phyloP scores from a whole-genome alignment of 805 yeast species.

The Wilhelminamyces savonicus region DNA sequence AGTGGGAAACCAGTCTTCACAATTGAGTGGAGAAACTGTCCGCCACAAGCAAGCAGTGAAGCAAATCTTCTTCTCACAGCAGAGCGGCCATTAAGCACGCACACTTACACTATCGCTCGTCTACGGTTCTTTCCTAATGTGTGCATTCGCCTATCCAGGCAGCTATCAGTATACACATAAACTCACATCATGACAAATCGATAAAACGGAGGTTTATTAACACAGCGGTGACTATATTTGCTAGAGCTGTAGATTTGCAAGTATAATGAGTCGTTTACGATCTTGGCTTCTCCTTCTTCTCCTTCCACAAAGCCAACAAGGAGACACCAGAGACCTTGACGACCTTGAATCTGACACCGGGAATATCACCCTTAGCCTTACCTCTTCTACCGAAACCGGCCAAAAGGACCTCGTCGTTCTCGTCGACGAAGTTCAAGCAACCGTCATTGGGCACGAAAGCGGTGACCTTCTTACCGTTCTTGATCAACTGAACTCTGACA shows the following conservation, averaged over 20 bases:
- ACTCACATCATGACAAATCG: slow-evolving; percentile 4
- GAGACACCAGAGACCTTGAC: slow-evolving; percentile 99
- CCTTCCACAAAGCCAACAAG: slow-evolving; percentile 99
- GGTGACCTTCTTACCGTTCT: slow-evolving; percentile 99
- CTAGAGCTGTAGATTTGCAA: too few species aligned
- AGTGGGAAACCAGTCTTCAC: too few species aligned
- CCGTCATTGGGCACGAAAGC: slow-evolving; percentile 99
- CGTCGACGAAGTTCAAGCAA: slow-evolving; percentile 99
- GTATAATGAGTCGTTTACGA: too few species aligned
- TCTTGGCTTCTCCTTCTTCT: slow-evolving; percentile 99
- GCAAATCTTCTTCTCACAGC: too few species aligned
- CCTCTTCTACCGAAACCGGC: slow-evolving; percentile 99
- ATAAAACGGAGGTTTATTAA: not conserved
- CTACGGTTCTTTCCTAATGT: too few species aligned
- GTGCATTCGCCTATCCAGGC: slow-evolving; percentile 12
- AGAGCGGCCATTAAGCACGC: too few species aligned
- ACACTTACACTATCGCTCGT: too few species aligned
- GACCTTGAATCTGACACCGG: slow-evolving; percentile 99
- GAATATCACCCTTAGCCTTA: slow-evolving; percentile 99
- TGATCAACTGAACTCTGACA: slow-evolving; percentile 99
- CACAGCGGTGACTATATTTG: too few species aligned
- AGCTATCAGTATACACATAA: slow-evolving; percentile 15
- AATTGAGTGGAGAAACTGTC: too few species aligned
- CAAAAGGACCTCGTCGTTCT: slow-evolving; percentile 98
- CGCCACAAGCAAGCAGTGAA: too few species aligned